phyloP scores from a whole-genome alignment of 441 rosid genomes.

The Isatis lusitanica region DNA sequence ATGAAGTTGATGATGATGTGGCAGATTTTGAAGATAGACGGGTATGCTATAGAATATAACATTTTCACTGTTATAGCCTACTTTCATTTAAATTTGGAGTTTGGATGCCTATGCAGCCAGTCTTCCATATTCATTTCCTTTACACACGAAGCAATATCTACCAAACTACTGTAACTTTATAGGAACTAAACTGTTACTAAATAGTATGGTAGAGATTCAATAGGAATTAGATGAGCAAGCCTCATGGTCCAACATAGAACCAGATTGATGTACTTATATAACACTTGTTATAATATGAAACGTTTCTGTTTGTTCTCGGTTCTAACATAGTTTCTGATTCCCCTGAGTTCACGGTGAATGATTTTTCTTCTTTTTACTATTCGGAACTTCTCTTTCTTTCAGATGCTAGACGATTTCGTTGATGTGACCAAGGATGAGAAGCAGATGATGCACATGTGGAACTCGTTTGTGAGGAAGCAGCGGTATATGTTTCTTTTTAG shows the following conservation, averaged over 20 bases:
- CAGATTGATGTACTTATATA: constrained; percentile 5
- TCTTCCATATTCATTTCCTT: constrained; percentile 5
- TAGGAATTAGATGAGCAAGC: constrained; percentile 17
- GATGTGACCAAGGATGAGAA: constrained; percentile 98
- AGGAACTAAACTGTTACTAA: background rate
- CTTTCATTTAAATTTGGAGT: background rate
- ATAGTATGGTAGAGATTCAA: background rate
- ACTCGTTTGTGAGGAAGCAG: constrained; percentile 96
- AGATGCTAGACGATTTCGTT: constrained; percentile 99
- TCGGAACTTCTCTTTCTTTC: constrained; percentile 30
- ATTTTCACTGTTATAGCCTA: background rate
- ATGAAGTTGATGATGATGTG: constrained; percentile 97
- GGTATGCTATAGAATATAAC: constrained; percentile 48
- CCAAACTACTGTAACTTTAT: background rate
- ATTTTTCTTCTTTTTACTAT: background rate
- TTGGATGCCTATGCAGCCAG: constrained; percentile 5
- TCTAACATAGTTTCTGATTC: background rate
- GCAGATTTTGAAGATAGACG: constrained; percentile 98
- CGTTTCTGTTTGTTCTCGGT: background rate
- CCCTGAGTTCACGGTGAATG: background rate
- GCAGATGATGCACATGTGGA: constrained; percentile 98
- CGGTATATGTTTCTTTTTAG: constrained; percentile 58
- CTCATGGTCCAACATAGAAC: constrained; percentile 1
- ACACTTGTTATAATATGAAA: background rate
- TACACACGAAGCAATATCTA: constrained; percentile 6